Conservation (phyloP, 768 basidiomycete genomes). For the Auricularia sp. region DNA sequence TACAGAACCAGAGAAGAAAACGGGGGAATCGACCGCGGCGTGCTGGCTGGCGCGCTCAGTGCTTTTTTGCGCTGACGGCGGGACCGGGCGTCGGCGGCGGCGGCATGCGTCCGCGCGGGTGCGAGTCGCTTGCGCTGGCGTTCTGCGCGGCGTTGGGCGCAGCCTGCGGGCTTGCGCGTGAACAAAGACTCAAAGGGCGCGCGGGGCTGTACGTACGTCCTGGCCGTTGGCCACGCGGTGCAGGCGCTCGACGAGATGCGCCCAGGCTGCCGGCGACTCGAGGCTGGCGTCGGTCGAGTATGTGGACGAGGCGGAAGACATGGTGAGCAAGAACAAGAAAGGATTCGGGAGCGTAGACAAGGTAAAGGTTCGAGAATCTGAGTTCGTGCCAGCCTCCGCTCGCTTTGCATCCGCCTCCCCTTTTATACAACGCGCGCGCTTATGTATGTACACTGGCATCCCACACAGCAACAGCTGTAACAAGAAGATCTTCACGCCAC, state of each 20-base stretch:
- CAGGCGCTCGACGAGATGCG: conserved; percentile 1
- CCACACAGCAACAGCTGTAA: too few relatives aligned
- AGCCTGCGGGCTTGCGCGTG: background rate
- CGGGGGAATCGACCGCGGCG: background rate
- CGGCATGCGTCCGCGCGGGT: background rate
- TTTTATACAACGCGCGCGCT: too few relatives aligned
- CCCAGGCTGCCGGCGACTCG: background rate
- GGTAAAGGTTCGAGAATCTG: background rate
- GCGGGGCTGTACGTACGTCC: background rate
- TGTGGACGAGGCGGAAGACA: background rate
- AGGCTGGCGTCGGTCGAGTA: background rate
- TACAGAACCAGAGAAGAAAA: background rate
- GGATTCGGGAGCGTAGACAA: background rate
- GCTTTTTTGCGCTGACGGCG: background rate
- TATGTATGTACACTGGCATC: too few relatives aligned
- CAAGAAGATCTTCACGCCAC: too few relatives aligned
- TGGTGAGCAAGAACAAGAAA: background rate
- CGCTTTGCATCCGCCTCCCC: too few relatives aligned
- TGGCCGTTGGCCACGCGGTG: conserved; percentile 1
- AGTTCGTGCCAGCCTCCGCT: too few relatives aligned
- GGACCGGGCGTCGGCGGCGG: background rate
- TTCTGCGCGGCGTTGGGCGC: background rate
- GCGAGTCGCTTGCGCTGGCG: background rate
- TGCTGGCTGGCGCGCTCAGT: background rate
- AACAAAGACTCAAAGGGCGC: background rate